Base-by-base conservation (phyloP, 352 stramenopile genomes). In the Pythium volutum region DNA sequence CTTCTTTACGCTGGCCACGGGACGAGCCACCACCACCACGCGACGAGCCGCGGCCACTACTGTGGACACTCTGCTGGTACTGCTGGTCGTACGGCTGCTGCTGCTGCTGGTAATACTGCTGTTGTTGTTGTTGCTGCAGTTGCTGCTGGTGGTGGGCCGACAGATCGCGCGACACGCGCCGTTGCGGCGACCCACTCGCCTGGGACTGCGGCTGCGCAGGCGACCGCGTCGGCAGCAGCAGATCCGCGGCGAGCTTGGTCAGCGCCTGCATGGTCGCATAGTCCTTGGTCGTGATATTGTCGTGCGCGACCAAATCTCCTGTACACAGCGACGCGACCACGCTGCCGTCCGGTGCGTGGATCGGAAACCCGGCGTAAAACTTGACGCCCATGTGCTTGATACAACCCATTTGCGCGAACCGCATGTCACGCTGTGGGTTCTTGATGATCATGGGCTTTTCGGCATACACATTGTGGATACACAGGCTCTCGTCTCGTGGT, bases 201-300 rank as follows among this genome's bases (percentile, higher is more conserved):
- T n/a, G n/a, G n/a, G n/a, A n/a, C 33, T 7, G 7, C 12, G 33
- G 45, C 27, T 2, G 14, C 10, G 6, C 20, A n/a, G n/a, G 3
- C 6, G 29, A 16, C 49, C 7, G 14, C 33, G 62, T 55, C 15
- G 64, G 57, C 33, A 64, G 23, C 22, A 78, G 55, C 10, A 89
- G 70, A 15, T 86, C 75, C 6, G 73, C 74, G 2, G 76, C 76
- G 20, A 88, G 66, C 55, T 85, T 79, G 41, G 64, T 67, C 18
- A 88, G 71, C 59, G 69, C 67, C 39, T 88, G 67, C 81, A 88
- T 90, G 22, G 81, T 90, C 20, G 81, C 76, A 55, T 88, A 90
- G 58, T 90, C 76, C 59, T 83, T 84, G 34, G 75, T 84, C 14
- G 76, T 76, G 57, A 90, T 82, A 57, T 82, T 77, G 59, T 79